These are phyloP conservation scores for Meyerozyma athensensis DNA, from an alignment of 1,139 yeast species.

Conservation along the genomic window DNA sequence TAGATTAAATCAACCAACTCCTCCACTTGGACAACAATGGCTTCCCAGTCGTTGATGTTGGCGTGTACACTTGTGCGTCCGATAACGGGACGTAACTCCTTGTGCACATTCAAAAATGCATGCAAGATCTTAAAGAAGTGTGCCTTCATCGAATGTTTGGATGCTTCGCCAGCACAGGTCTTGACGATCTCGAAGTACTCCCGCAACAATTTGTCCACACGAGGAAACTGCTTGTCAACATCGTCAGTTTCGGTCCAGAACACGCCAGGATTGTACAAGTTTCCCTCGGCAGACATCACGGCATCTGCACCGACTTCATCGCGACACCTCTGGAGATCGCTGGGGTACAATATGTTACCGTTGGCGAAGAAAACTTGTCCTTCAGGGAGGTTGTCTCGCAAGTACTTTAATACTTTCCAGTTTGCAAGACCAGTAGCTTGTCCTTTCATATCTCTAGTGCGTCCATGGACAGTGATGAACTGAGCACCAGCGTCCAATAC, in stretches of 20 bases:
- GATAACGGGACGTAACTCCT: constrained; percentile 70
- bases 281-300: constrained; percentile 97
- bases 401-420: constrained; percentile 73
- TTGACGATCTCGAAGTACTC: constrained; percentile 88
- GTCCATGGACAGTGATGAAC: constrained; percentile 89
- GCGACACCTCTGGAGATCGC: constrained; percentile 68
- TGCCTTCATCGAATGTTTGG: constrained; percentile 80
- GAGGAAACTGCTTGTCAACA: constrained; percentile 67
- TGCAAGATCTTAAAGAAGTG: constrained; percentile 86
- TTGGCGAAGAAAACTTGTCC: constrained; percentile 91
- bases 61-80: constrained; percentile 52
- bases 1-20: constrained; percentile 54
- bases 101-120: constrained; percentile 68
- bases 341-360: constrained; percentile 85
- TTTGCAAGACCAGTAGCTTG: constrained; percentile 93
- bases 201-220: constrained; percentile 77
- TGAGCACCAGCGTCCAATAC: constrained; percentile 95
- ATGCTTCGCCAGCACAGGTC: constrained; percentile 63
- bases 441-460: constrained; percentile 97
- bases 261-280: constrained; percentile 88
- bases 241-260: constrained; percentile 57
- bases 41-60: constrained; percentile 59
- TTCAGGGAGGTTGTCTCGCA: constrained; percentile 73
- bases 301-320: constrained; percentile 72
- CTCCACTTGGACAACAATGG: constrained; percentile 66